These are phyloP conservation scores for Penicillium janthinellum DNA, from an alignment of 2,329 filamentous ascomycete species.

Conservation along the genomic window DNA sequence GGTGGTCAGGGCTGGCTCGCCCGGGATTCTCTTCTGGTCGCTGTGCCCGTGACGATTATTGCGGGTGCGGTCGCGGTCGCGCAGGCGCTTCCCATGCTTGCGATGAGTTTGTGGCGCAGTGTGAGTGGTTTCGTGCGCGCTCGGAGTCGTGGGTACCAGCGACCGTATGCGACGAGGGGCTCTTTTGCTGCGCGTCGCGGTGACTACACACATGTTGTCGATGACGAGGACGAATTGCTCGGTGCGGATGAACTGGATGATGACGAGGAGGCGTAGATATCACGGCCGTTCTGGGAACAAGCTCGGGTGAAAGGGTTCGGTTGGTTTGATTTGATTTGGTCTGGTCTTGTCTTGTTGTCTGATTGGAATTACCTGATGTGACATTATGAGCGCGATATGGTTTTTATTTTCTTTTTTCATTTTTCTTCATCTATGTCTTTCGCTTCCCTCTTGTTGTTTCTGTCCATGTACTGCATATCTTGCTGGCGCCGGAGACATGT, in stretches of 20 bases:
- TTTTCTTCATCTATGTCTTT: neutral
- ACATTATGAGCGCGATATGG: conserved; percentile 22
- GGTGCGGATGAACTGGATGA: conserved; percentile 88
- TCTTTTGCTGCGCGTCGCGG: conserved; percentile 84
- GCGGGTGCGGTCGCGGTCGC: conserved; percentile 77
- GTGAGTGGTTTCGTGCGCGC: conserved; percentile 53
- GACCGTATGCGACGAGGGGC: conserved; percentile 82
- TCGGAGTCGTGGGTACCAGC: conserved; percentile 53
- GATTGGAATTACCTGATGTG: conserved; percentile 17
- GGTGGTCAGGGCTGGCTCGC: conserved; percentile 55
- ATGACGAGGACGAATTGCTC: conserved; percentile 90
- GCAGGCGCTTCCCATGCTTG: conserved; percentile 72
- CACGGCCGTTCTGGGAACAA: neutral
- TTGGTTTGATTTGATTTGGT: neutral
- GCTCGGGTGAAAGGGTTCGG: neutral
- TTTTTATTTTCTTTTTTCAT: neutral
- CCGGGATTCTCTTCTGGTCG: conserved; percentile 74
- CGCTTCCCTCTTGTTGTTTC: neutral
- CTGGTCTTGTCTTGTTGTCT: neutral
- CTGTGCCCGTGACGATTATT: conserved; percentile 77
- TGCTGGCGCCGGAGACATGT: conserved; percentile 2
- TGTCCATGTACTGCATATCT: conserved; percentile 9
- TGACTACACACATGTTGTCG: conserved; percentile 87
- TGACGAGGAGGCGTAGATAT: conserved; percentile 57
- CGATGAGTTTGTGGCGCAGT: conserved; percentile 71